Base-by-base conservation (phyloP, 2,329 filamentous ascomycete genomes). In the Camptophora hylomeconis region DNA sequence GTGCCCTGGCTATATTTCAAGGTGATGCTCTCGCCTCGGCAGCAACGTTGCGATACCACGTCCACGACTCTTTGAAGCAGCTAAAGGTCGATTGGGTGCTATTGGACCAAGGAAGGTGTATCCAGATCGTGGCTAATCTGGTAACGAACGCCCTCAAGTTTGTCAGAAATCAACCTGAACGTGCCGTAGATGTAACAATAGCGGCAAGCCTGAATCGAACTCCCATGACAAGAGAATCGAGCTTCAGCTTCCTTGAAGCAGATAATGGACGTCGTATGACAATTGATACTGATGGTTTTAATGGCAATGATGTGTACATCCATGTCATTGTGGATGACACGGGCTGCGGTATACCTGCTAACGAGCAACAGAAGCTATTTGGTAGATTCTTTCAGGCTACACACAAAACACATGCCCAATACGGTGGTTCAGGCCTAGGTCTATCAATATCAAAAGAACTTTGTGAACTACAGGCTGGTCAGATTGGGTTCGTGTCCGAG, bases 371-470 rank as follows among this genome's bases (percentile, higher is more conserved):
- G 23, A 63, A 72, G 24, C 62, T 89, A 0, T 87, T 87, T 51
- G 70, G 82, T 40, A 69, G 79, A 12, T 89, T 87, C 49, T 74
- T 76, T 5, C 81, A 87, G 51, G 78, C 79, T 1, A 80, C 71
- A 10, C 75, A 77, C 2, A 70, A 71, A 28, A 84, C 79, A 1
- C 79, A 83, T 40, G 72, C 82, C 9, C 72, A 82, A 44, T 84
- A 86, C 40, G 80, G 80, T 11, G 80, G 81, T 0, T 80, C 75
- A 0, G 80, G 81, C 0, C 63, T 87, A 1, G 80, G 81, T 0
- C 60, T 87, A 0, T 86, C 83, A 50, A 84, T 87, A 39, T 80
- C 74, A 19, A 67, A 79, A 13, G 70, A 80, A 31, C 62, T 87
- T 9, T 80, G 77, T 0, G 80, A 87, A 47, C 58, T 84, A 8